Percentiles rank a stretch among this genome's conserved stretches.
Conservation (phyloP, 805 yeast genomes). For the Suhomyces emberorum region DNA sequence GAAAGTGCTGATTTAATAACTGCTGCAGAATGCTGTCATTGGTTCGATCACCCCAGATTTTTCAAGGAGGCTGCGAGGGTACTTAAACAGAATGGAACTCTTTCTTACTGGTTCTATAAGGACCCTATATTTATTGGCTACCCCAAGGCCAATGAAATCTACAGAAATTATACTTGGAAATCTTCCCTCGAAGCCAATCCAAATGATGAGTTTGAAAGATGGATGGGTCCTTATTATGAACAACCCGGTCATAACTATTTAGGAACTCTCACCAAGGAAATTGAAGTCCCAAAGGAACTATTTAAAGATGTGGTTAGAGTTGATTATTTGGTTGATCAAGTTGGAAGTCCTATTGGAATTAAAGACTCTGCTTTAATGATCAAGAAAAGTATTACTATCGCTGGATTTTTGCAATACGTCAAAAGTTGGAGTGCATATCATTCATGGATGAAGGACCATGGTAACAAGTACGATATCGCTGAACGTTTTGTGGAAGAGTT, state of each 20-base stretch:
- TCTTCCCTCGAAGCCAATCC: constrained; percentile 10
- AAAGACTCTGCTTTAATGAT: constrained; percentile 22
- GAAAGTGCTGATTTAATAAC: constrained; percentile 58
- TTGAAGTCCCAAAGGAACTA: constrained; percentile 30
- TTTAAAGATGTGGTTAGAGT: constrained; percentile 23
- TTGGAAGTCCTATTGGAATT: constrained; percentile 13
- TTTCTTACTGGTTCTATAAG: constrained; percentile 68
- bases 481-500: constrained; percentile 46
- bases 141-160: constrained; percentile 54
- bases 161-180: constrained; percentile 48
- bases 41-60: constrained; percentile 63
- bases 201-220: constrained; percentile 31
- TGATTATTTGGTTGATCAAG: constrained; percentile 15
- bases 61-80: constrained; percentile 48
- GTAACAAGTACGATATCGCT: constrained; percentile 42
- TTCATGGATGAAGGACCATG: constrained; percentile 33
- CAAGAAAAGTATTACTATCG: constrained; percentile 16
- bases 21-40: constrained; percentile 86
- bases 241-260: constrained; percentile 45
- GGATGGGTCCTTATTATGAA: constrained; percentile 48
- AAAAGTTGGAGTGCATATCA: constrained; percentile 40
- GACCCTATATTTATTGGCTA: constrained; percentile 60
- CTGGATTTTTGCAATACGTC: constrained; percentile 23
- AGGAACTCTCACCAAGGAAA: constrained; percentile 33
- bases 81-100: constrained; percentile 59